Percentiles rank a stretch among this genome's conserved stretches.
These are phyloP conservation scores for Crithidia thermophila DNA, from an alignment of 208 protist genomes.

Conservation along the genomic window DNA sequence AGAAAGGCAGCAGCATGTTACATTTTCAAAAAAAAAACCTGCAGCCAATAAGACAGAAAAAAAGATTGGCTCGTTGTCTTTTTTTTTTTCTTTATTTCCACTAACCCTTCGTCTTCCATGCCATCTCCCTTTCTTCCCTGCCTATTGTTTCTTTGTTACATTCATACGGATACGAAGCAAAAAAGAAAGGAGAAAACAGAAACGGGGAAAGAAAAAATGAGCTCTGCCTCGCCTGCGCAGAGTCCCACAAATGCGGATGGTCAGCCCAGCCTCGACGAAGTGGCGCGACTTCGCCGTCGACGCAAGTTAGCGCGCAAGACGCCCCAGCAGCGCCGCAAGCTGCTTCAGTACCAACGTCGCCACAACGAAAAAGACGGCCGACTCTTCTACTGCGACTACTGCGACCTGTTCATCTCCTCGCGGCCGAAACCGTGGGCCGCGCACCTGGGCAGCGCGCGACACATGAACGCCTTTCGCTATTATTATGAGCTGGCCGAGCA, in stretches of 20 bases:
- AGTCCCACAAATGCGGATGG: neutral
- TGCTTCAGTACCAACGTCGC: conserved; percentile 66
- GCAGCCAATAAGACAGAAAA: no score
- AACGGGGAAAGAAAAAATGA: no score
- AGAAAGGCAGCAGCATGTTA: no score
- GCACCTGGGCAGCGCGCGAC: conserved; percentile 61
- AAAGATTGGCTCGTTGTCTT: no score
- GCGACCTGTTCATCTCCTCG: conserved; percentile 80
- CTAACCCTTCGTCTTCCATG: no score
- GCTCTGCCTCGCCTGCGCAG: no score
- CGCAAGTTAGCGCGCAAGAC: conserved; percentile 52
- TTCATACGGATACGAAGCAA: no score
- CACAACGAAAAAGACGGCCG: conserved; percentile 85
- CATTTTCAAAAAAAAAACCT: no score
- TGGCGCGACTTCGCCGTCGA: conserved; percentile 38
- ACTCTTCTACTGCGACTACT: conserved; percentile 89
- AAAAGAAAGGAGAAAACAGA: no score
- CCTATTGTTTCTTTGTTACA: no score
- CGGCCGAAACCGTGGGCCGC: conserved; percentile 39
- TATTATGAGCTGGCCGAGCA: conserved; percentile 68
- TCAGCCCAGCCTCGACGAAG: conserved; percentile 39
- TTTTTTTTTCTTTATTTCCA: no score
- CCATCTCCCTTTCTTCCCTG: no score
- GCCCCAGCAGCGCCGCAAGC: conserved; percentile 56
- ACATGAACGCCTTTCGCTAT: conserved; percentile 66